Base-by-base conservation (phyloP, 768 basidiomycete species). In the Mrakia frigida region DNA sequence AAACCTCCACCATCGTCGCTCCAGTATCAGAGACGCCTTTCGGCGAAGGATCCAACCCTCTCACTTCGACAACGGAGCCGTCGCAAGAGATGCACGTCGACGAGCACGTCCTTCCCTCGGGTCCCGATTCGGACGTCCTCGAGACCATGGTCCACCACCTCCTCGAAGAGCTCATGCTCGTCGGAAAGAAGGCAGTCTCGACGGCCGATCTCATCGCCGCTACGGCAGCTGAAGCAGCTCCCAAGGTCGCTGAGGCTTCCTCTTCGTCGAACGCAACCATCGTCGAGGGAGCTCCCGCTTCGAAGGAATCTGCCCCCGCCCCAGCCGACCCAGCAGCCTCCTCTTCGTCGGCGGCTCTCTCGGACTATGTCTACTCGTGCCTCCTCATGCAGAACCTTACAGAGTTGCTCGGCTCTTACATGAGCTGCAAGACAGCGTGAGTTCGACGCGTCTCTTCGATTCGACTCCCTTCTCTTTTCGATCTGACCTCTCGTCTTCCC, bases 391-490 rank as follows among this genome's bases (percentile, higher is more conserved):
- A 78, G 75, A 76, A 78, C 60, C 85, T 98, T 65, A 92, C 94
- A 3, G 97, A 99, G 84, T 85, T 98, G 14, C 84, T 97, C 18
- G 93, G 96, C 78, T 98, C 94, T 18, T 99, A 98, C 80, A 91
- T 94, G 79, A 83, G 89, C 9, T 95, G 93, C 88, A 99, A 98
- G 83, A 82, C 89, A 35, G 89, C 91, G 7, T 93, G 59, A 70
- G 77, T 74, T 18, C 1, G 28, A 73, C 50, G 21, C 52, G 23
- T 18, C 21, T n/a, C 18, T 23, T 46, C 43, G 6, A 1, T 21
- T 50, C 46, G 13, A 50, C 14, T 50, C 18, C 33, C 37, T 11
- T 37, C 39, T 65, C 35, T 39, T 46, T 6, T 37, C 50, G 18
- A 5, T 41, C 39, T 43, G 25, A 68, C 65, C 33, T 21, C 41